phyloP scores from a whole-genome alignment of 768 basidiomycete species.

The Lentinula guzmanii region DNA sequence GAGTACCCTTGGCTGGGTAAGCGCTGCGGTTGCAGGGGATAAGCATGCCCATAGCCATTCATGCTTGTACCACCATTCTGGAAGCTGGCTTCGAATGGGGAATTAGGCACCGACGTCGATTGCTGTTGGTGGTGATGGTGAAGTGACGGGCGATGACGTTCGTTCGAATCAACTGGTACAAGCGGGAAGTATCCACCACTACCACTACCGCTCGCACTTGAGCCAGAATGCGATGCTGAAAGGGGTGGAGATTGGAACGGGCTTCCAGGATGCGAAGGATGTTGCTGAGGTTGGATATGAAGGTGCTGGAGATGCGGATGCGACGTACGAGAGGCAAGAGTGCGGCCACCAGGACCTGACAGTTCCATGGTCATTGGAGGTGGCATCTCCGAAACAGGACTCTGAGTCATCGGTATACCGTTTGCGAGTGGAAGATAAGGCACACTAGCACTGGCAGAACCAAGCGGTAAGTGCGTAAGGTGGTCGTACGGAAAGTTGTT shows the following conservation, averaged over 20 bases:
- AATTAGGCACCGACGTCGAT: not conserved
- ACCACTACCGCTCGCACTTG: not conserved
- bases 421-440: not conserved
- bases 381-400: slow-evolving; percentile 4
- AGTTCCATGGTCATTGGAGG: not conserved
- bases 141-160: not conserved
- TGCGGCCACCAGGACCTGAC: not conserved
- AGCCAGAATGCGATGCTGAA: not conserved
- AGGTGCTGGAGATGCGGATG: slow-evolving; percentile 1
- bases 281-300: not conserved
- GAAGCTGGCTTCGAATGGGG: not conserved
- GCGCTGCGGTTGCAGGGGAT: not conserved
- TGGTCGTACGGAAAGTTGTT: not conserved
- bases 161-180: not conserved
- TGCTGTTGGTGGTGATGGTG: not conserved
- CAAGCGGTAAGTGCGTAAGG: not conserved
- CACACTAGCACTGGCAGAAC: not conserved
- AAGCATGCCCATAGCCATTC: not conserved
- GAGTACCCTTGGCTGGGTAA: not conserved
- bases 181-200: slow-evolving; percentile 2
- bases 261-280: not conserved
- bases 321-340: not conserved
- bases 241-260: not conserved
- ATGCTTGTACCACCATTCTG: not conserved
- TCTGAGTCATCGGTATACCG: not conserved